Percentiles rank a stretch among this genome's conserved stretches.
These are phyloP conservation scores for Metschnikowia henanensis DNA, from an alignment of 805 yeast species.

Conservation along the genomic window DNA sequence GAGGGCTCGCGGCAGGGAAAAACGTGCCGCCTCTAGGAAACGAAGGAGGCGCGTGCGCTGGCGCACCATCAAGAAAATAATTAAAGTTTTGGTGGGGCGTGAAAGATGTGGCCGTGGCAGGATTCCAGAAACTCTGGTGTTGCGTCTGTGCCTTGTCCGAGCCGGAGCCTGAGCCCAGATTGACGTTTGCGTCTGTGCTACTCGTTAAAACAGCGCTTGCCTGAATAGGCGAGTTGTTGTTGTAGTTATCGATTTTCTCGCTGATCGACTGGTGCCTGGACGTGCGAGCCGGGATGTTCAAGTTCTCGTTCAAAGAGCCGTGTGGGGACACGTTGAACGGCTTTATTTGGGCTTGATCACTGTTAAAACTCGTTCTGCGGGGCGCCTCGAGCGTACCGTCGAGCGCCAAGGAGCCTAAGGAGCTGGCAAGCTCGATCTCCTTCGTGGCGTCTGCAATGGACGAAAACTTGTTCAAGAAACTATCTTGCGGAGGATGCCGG, in stretches of 20 bases:
- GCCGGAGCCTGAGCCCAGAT: conserved; percentile 1
- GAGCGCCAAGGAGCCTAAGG: conserved; percentile 40
- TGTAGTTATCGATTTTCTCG: conserved; percentile 63
- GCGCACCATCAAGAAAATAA: conserved; percentile 29
- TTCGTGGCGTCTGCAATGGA: conserved; percentile 69
- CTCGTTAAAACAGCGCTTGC: conserved; percentile 38
- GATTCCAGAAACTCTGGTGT: conserved; percentile 57
- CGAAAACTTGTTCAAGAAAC: conserved; percentile 62
- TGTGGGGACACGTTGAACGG: conserved; percentile 33
- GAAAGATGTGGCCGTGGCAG: conserved; percentile 61
- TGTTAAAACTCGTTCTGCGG: conserved; percentile 54
- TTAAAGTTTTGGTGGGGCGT: conserved; percentile 41
- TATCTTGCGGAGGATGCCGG: conserved; percentile 46
- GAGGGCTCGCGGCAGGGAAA: conserved; percentile 37
- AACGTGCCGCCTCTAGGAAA: conserved; percentile 30
- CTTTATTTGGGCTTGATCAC: conserved; percentile 22
- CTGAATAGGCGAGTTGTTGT: conserved; percentile 45
- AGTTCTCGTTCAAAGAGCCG: conserved; percentile 44
- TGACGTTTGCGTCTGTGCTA: conserved; percentile 15
- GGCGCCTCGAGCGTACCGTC: conserved; percentile 24
- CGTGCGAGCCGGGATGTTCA: conserved; percentile 35
- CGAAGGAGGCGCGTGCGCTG: conserved; percentile 10
- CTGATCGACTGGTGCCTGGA: conserved; percentile 54
- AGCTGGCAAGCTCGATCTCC: conserved; percentile 54
- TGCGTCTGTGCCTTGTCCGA: conserved; percentile 9